phyloP scores from a whole-genome alignment of 306 rosid species.

The Dalbergia cultrata region DNA sequence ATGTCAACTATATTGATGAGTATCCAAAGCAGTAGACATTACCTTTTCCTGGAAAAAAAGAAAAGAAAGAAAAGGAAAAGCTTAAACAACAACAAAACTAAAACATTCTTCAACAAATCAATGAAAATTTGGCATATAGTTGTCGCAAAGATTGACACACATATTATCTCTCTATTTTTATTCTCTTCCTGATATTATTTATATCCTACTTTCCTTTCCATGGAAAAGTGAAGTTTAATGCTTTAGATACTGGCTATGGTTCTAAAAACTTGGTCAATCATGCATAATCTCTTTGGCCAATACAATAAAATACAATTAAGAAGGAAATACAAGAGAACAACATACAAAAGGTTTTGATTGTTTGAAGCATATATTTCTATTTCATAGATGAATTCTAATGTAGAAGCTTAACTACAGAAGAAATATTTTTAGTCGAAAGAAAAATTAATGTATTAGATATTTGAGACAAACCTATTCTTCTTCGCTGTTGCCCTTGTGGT shows the following conservation, averaged over 20 bases:
- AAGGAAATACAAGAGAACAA: conserved; percentile 30
- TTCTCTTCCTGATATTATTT: conserved; percentile 24
- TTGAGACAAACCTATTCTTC: conserved; percentile 80
- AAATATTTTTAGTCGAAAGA: conserved; percentile 29
- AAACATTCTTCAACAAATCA: conserved; percentile 41
- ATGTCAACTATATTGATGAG: conserved; percentile 46
- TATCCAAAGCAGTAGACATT: conserved; percentile 54
- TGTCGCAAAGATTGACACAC: conserved; percentile 35
- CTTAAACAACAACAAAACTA: conserved; percentile 46
- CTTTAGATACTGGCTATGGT: conserved; percentile 42
- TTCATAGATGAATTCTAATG: conserved; percentile 11
- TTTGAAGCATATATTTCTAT: conserved; percentile 14
- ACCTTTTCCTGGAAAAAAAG: conserved; percentile 56
- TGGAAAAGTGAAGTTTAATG: conserved; percentile 30
- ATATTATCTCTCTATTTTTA: conserved; percentile 20
- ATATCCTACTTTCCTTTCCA: conserved; percentile 38
- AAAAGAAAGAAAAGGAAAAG: background rate
- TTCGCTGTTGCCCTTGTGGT: conserved; percentile 80
- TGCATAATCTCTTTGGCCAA: conserved; percentile 2
- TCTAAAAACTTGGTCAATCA: conserved; percentile 35
- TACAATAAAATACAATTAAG: background rate
- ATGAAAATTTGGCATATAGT: conserved; percentile 40
- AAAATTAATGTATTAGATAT: conserved; percentile 6
- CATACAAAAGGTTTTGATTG: conserved; percentile 17
- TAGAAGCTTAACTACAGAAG: conserved; percentile 21